Base-by-base conservation (phyloP, 2,329 filamentous ascomycete genomes). In the Fusarium pininemorale region DNA sequence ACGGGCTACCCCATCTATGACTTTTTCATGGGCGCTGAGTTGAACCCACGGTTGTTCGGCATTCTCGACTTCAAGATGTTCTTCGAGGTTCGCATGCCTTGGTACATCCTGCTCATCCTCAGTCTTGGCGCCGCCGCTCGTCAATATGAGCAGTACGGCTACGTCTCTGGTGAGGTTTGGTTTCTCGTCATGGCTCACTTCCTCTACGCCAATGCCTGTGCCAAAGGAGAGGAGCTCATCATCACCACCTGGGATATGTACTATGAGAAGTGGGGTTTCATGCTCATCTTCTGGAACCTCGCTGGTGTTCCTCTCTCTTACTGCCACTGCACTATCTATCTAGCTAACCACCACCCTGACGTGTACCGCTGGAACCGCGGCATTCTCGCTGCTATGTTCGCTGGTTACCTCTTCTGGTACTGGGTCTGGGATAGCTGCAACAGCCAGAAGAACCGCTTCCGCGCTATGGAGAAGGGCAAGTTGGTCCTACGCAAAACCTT, bases 221-320 rank as follows among this genome's bases (percentile, higher is more conserved):
- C 92, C 77, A 98, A 98, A 86, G 95, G 93, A 54, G 95, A 98
- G 84, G 94, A 98, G 84, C 90, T 94, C 81, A 98, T 98, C 82
- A 89, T 94, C 67, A 93, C 93, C 14, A 96, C 94, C 56, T 98
- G 95, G 92, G 95, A 98, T 79, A 97, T 98, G 92, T 97, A 97
- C 87, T 96, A 94, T 79, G 95, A 98, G 87, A 98, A 98, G 85
- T 95, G 94, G 90, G 95, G 95, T 59, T 98, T 98, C 87, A 98
- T 98, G 95, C 90, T 98, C 75, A 97, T 97, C 83, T 98, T 98
- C 90, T 98, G 95, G 95, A 98, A 98, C 84, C 87, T 98, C 81
- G 94, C 95, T 53, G 95, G 95, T 75, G 95, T 98, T 32, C 95
- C 95, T 20, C 88, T 98, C 59, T 95, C 91, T 62, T 98, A 98